phyloP scores from a whole-genome alignment of 345 rosid species.

The Eutrema heterophyllum region DNA sequence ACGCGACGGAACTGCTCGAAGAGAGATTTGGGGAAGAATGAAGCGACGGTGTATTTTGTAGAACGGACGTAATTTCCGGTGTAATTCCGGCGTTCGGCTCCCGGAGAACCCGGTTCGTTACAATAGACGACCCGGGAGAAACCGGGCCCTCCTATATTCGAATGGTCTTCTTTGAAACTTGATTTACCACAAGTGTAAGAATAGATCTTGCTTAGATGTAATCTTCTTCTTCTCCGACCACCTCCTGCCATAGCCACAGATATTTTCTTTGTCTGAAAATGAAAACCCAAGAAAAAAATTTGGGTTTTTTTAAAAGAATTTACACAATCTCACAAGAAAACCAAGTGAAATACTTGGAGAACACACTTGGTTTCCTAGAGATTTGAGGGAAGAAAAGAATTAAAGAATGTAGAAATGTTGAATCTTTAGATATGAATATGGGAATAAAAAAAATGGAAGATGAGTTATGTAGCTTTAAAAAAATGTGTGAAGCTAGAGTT shows the following conservation, averaged over 20 bases:
- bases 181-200: slow-evolving; percentile 63
- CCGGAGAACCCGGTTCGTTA: slow-evolving; percentile 67
- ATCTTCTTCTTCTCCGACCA: slow-evolving; percentile 45
- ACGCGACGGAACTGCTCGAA: slow-evolving; percentile 96
- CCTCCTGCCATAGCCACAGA: slow-evolving; percentile 47
- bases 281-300: not conserved
- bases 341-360: slow-evolving; percentile 14
- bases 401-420: slow-evolving; percentile 26
- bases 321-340: slow-evolving; percentile 2
- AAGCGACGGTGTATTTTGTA: slow-evolving; percentile 67
- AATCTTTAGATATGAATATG: not conserved
- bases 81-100: slow-evolving; percentile 55
- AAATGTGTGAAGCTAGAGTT: slow-evolving; percentile 19
- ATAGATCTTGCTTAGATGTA: slow-evolving; percentile 71
- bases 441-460: slow-evolving; percentile 6
- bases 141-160: slow-evolving; percentile 80
- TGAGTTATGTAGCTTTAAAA: not conserved
- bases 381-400: slow-evolving; percentile 12
- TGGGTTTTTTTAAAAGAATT: not conserved
- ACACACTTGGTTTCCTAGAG: slow-evolving; percentile 10
- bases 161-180: slow-evolving; percentile 62
- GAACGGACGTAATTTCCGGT: slow-evolving; percentile 59
- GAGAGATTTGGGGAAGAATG: slow-evolving; percentile 86
- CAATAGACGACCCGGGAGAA: slow-evolving; percentile 80
- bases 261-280: slow-evolving; percentile 16